Percentiles rank a stretch among this genome's conserved stretches.
These are phyloP conservation scores for Crithidia acanthocephali DNA, from an alignment of 208 protist genomes.

Conservation along the genomic window DNA sequence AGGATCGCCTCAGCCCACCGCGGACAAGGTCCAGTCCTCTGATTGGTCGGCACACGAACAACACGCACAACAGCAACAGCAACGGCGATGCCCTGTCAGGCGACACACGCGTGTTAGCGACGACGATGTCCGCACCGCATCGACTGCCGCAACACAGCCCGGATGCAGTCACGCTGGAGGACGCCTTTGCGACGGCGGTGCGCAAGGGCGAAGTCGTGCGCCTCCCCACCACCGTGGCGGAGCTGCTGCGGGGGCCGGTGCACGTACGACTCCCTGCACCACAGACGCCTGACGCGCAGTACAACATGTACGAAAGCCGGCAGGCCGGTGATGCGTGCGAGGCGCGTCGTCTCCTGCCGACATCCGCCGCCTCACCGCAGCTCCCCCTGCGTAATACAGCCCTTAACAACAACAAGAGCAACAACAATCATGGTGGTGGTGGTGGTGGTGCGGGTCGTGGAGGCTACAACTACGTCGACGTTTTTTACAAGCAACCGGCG, in stretches of 20 bases:
- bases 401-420: not conserved
- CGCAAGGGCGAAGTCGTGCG: constrained; percentile 33
- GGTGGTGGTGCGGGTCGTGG: not conserved
- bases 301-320: too few species aligned
- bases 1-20: not conserved
- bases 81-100: not conserved
- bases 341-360: too few species aligned
- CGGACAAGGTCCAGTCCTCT: not conserved
- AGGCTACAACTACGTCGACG: constrained; percentile 30
- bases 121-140: constrained; percentile 12
- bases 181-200: constrained; percentile 10
- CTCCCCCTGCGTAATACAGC: too few species aligned
- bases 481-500: constrained; percentile 15
- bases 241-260: constrained; percentile 32
- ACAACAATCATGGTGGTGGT: not conserved
- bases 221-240: constrained; percentile 29
- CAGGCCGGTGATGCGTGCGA: too few species aligned
- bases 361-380: too few species aligned
- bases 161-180: not conserved
- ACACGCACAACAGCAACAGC: not conserved
- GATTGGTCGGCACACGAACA: too few species aligned
- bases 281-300: too few species aligned
- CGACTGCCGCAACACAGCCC: not conserved
- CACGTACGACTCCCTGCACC: constrained; percentile 19
- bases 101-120: constrained; percentile 12